phyloP scores from a whole-genome alignment of 1,139 yeast genomes.

The Debaryomyces coudertii region DNA sequence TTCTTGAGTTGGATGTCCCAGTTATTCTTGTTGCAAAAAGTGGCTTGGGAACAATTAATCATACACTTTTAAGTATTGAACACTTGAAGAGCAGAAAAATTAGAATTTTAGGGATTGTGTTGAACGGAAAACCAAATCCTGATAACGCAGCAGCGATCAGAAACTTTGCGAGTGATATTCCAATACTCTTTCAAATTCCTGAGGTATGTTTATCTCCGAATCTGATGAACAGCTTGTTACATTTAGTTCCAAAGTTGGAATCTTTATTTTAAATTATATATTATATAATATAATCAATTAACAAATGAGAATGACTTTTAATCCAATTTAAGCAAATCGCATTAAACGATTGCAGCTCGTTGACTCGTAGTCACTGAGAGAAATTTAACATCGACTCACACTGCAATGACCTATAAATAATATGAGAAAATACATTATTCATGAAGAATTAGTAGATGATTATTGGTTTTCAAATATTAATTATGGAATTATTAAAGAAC shows the following conservation, averaged over 20 bases:
- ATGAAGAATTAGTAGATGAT: neutral
- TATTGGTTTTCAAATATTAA: too few species aligned
- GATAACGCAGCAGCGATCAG: conserved; percentile 24
- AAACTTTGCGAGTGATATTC: conserved; percentile 11
- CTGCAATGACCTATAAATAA: neutral
- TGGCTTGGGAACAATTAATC: conserved; percentile 32
- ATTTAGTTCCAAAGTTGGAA: conserved; percentile 7
- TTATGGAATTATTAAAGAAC: neutral
- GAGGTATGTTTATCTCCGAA: neutral
- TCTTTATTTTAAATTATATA: neutral
- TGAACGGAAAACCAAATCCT: conserved; percentile 25
- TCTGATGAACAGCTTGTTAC: conserved; percentile 5
- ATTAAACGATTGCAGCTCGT: neutral
- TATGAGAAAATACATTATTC: neutral
- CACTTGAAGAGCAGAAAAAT: conserved; percentile 21
- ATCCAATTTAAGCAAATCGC: neutral
- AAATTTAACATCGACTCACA: neutral
- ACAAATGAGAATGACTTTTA: too few species aligned
- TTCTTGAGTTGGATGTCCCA: conserved; percentile 21
- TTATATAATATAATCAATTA: too few species aligned
- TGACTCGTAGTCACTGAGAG: conserved; percentile 7
- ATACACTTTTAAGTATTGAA: conserved; percentile 29
- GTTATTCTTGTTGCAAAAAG: conserved; percentile 31
- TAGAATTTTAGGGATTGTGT: conserved; percentile 23
- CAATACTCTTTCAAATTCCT: conserved; percentile 12